Percentiles rank a stretch among this genome's conserved stretches.
phyloP scores from a whole-genome alignment of 768 basidiomycete species.

The Sporobolomyces phaffii region DNA sequence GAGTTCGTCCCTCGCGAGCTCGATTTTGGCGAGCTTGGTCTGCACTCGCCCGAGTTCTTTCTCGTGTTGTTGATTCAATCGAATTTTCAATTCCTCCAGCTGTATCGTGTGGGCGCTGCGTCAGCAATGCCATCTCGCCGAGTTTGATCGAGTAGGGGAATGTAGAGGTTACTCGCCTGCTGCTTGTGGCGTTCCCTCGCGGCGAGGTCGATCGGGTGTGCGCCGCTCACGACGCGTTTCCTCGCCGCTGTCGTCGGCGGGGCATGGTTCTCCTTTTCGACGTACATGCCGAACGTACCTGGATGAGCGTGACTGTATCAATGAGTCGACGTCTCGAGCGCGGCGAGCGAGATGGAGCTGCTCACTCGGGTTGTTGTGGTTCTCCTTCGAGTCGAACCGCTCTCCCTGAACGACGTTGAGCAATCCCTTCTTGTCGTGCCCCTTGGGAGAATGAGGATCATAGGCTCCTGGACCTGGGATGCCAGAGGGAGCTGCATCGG shows the following conservation, averaged over 20 bases:
- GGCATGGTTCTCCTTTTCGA: conserved; percentile 26
- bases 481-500: conserved; percentile 2
- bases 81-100: conserved; percentile 26
- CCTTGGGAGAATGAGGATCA: conserved; percentile 4
- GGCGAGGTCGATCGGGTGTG: neutral
- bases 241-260: neutral
- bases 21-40: conserved; percentile 14
- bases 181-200: conserved; percentile 24
- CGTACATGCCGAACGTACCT: conserved; percentile 30
- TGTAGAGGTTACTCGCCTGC: conserved; percentile 8
- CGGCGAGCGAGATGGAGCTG: neutral
- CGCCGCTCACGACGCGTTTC: neutral
- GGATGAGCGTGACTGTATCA: no score
- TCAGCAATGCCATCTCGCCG: neutral
- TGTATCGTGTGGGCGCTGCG: neutral
- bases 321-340: neutral
- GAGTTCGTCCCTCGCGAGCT: neutral
- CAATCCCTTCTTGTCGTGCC: conserved; percentile 13
- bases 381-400: neutral
- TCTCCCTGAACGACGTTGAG: conserved; percentile 9
- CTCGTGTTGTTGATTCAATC: conserved; percentile 4
- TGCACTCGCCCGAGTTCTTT: conserved; percentile 24
- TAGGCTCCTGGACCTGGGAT: conserved; percentile 29
- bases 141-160: no score
- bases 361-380: conserved; percentile 23